A percentile compares a stretch with the other conserved stretches of the same genome.
phyloP scores from a whole-genome alignment of 108 stramenopile genomes.

The Schizochytrium sp. region DNA sequence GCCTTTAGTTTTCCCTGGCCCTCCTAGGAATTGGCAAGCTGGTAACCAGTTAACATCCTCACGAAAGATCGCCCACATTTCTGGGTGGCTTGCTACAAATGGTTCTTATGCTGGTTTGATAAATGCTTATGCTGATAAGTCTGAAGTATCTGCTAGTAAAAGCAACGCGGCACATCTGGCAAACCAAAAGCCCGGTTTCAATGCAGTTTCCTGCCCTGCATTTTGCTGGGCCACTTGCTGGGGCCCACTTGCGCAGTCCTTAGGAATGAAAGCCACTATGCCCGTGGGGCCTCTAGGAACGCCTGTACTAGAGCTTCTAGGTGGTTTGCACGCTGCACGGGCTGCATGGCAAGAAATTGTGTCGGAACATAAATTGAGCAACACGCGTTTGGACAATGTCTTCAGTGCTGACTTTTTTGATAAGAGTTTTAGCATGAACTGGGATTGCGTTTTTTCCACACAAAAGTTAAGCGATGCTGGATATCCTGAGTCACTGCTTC shows the following conservation, averaged over 20 bases:
- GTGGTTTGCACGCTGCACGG: not conserved
- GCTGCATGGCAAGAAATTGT: not conserved
- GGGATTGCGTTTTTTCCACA: constrained; percentile 31
- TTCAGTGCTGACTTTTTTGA: constrained; percentile 32
- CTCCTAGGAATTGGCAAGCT: not conserved
- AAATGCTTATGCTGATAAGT: not conserved
- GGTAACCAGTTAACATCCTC: not conserved
- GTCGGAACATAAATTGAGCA: not conserved
- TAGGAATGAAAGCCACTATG: not conserved
- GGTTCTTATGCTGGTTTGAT: not conserved
- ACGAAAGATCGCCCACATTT: constrained; percentile 16
- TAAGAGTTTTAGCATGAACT: not conserved
- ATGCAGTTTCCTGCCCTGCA: constrained; percentile 2
- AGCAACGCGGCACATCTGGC: not conserved
- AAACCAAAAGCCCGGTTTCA: not conserved
- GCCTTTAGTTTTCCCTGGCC: constrained; percentile 12
- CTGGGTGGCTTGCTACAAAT: not conserved
- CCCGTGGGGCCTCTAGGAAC: not conserved
- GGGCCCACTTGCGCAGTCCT: not conserved
- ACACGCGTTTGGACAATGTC: not conserved
- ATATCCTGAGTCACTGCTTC: not conserved
- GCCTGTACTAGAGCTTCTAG: not conserved
- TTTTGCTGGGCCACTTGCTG: constrained; percentile 15
- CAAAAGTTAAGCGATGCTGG: constrained; percentile 1
- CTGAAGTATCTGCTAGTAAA: no score